Evolutionary conservation across 805 yeast species (phyloP), one percentile per base, ranked within the genome.

Genomic region (Wickerhamomyces xylosicus): DNA sequence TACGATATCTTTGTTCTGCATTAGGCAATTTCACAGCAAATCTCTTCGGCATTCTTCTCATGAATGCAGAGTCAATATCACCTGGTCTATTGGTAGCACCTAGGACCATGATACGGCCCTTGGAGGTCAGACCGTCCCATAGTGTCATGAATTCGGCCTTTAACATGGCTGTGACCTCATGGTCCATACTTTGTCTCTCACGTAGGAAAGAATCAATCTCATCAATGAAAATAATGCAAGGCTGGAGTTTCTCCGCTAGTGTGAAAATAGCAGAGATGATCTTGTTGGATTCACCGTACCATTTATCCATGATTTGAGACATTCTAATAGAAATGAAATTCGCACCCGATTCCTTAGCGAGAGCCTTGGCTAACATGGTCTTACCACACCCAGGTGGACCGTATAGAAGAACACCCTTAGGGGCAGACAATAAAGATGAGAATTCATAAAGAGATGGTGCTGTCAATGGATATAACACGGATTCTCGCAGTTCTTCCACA

Each of bases 341-440:
- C 0, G 97, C 97, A 1, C 85, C 86, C 47, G 94, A 79, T 58
- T 89, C 96, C 40, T 77, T 72, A 1, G 97, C 97, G 31, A 90
- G 71, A 0, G 97, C 97, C 59, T 89, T 90, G 9, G 97, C 97
- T 49, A 90, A 66, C 96, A 90, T 85, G 3, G 97, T 90, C 61
- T 90, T 90, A 40, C 97, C 97, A 59, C 97, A 90, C 0, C 97
- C 97, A 0, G 97, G 97, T 3, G 97, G 97, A 0, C 97, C 97
- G 54, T 85, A 79, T 36, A 89, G 68, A 28, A 90, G 63, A 3
- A 90, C 97, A 32, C 98, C 98, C 53, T 85, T 87, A 2, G 98
- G 98, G 1, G 95, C 90, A 53, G 83, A 85, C 19, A 90, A 64
- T 38, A 90, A 66, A 38, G 85, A 77, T 47, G 81, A 84, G 38